Conservation (phyloP, 2,329 filamentous ascomycete genomes). For the Aspergillus carbonarius region DNA sequence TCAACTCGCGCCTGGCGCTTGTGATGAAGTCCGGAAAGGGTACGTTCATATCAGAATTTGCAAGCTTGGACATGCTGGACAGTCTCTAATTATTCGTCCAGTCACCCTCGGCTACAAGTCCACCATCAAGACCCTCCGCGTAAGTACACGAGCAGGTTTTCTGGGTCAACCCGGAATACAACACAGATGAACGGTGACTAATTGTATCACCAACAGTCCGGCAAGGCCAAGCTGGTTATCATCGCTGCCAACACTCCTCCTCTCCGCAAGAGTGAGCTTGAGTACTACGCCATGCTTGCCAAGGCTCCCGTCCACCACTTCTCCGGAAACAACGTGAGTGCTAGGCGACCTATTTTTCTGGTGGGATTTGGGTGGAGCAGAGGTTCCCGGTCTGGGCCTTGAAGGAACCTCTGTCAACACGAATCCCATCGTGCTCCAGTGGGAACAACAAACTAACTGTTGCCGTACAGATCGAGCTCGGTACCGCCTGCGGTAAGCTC, state of each 20-base stretch:
- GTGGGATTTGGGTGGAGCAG: not conserved
- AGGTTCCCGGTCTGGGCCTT: not conserved
- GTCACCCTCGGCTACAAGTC: slow-evolving; percentile 90
- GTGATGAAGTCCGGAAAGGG: slow-evolving; percentile 61
- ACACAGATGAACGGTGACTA: slow-evolving; percentile 4
- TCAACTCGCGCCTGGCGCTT: slow-evolving; percentile 69
- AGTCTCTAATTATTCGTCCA: slow-evolving; percentile 26
- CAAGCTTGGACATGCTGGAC: not conserved
- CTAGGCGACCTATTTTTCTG: not conserved
- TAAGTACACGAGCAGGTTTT: slow-evolving; percentile 10
- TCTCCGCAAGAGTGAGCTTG: slow-evolving; percentile 95
- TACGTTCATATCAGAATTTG: slow-evolving; percentile 20
- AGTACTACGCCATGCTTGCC: slow-evolving; percentile 88
- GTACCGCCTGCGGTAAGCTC: slow-evolving; percentile 97
- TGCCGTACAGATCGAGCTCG: slow-evolving; percentile 81
- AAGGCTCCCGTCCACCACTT: slow-evolving; percentile 98
- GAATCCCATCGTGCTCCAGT: slow-evolving; percentile 11
- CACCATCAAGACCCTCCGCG: slow-evolving; percentile 81
- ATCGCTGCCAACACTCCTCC: slow-evolving; percentile 95
- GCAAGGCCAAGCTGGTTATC: slow-evolving; percentile 98
- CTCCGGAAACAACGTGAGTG: slow-evolving; percentile 96
- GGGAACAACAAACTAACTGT: slow-evolving; percentile 55
- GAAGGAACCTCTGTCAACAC: not conserved
- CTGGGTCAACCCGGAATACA: not conserved
- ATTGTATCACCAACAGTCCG: slow-evolving; percentile 49